phyloP scores from a whole-genome alignment of 1,284 basidiomycete species.

The Phellinidium pouzarii region DNA sequence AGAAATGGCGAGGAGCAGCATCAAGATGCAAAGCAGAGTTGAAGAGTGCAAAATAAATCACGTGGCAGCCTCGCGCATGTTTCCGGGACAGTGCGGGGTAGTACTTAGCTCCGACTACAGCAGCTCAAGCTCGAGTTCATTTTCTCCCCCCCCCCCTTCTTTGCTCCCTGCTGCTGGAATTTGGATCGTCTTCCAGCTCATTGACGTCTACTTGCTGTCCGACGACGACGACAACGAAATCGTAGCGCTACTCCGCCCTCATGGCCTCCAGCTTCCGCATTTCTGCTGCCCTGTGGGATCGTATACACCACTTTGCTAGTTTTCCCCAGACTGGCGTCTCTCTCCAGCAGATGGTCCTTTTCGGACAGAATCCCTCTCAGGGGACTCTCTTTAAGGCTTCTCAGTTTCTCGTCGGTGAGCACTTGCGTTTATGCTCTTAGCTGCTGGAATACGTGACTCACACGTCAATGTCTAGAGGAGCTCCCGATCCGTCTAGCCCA shows the following conservation, averaged over 20 bases:
- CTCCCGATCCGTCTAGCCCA: slow-evolving; percentile 93
- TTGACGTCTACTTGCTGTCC: no score
- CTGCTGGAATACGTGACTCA: background rate
- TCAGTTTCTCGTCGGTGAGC: slow-evolving; percentile 71
- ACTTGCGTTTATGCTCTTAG: background rate
- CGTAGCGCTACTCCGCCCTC: background rate
- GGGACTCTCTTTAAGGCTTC: slow-evolving; percentile 83
- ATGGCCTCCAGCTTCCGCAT: slow-evolving; percentile 51
- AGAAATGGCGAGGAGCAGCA: no score
- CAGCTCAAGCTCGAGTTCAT: no score
- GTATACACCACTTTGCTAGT: slow-evolving; percentile 89
- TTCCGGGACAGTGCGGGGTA: background rate
- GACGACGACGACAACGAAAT: background rate
- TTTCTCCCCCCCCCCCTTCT: background rate
- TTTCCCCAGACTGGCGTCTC: slow-evolving; percentile 95
- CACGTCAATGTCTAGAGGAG: slow-evolving; percentile 51
- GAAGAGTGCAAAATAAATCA: no score
- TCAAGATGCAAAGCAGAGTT: no score
- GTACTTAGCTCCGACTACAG: background rate
- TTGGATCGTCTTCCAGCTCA: no score
- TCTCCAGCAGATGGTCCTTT: slow-evolving; percentile 86
- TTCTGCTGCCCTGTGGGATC: slow-evolving; percentile 80
- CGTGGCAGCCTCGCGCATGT: no score
- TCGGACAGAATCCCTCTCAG: slow-evolving; percentile 82
- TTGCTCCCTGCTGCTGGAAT: no score